These are phyloP conservation scores for Backusella macrospora DNA, from an alignment of 192 early-diverging fungal species.

Conservation along the genomic window DNA sequence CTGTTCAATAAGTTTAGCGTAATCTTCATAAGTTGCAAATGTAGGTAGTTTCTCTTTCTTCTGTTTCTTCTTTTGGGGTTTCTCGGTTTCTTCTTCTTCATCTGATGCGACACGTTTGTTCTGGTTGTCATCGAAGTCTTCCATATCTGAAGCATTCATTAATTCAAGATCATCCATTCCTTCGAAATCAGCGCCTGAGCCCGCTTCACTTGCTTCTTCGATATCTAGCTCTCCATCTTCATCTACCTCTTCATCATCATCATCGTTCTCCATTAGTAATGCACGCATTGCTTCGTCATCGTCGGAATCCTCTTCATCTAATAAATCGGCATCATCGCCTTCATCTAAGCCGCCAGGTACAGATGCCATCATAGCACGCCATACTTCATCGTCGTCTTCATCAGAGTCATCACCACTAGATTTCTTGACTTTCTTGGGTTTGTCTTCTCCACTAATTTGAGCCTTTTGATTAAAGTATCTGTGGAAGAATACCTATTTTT, in stretches of 20 bases:
- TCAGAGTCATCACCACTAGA: slow-evolving; percentile 51
- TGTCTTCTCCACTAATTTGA: slow-evolving; percentile 17
- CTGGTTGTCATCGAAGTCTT: slow-evolving; percentile 35
- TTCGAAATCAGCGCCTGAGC: slow-evolving; percentile 55
- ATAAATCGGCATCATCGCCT: slow-evolving; percentile 54
- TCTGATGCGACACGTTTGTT: slow-evolving; percentile 36
- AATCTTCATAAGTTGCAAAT: slow-evolving; percentile 74
- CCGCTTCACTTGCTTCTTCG: slow-evolving; percentile 53
- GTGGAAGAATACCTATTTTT: slow-evolving; percentile 68
- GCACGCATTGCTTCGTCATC: slow-evolving; percentile 49
- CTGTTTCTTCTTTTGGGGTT: slow-evolving; percentile 39
- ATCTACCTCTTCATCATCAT: slow-evolving; percentile 49
- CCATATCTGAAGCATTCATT: slow-evolving; percentile 40
- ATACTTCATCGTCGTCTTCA: slow-evolving; percentile 84
- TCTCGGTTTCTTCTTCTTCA: slow-evolving; percentile 44
- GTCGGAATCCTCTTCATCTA: slow-evolving; percentile 49
- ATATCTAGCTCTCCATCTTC: slow-evolving; percentile 57
- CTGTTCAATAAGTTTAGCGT: slow-evolving; percentile 47
- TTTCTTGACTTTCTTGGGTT: slow-evolving; percentile 21
- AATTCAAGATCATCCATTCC: slow-evolving; percentile 60
- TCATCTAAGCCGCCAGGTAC: slow-evolving; percentile 62
- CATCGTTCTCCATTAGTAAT: slow-evolving; percentile 45
- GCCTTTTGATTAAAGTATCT: slow-evolving; percentile 73
- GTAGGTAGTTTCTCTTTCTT: slow-evolving; percentile 63
- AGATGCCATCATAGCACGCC: slow-evolving; percentile 82